Evolutionary conservation across 2,329 filamentous ascomycete species (phyloP).

Genomic region (Colletotrichum sp.): DNA sequence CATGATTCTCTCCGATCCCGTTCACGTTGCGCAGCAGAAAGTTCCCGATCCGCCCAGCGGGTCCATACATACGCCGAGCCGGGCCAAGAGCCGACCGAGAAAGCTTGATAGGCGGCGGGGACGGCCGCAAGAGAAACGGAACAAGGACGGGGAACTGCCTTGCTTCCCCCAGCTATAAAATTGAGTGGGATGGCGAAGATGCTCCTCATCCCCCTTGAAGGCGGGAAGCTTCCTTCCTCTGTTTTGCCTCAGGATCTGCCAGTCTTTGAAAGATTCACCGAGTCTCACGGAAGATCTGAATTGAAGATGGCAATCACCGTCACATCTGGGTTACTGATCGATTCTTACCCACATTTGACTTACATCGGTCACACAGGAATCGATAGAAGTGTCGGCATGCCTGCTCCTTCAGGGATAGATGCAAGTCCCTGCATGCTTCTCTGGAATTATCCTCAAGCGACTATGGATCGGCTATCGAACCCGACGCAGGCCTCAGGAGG

Average conservation of each 20-base stretch:
- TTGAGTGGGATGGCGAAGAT: background rate
- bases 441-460: background rate
- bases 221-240: background rate
- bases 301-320: background rate
- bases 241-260: background rate
- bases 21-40: background rate
- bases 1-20: background rate
- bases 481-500: background rate
- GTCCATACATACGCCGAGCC: background rate
- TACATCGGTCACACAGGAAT: background rate
- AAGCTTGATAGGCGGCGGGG: background rate
- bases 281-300: background rate
- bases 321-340: background rate
- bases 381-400: background rate
- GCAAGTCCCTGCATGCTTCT: background rate
- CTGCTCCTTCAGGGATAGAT: background rate
- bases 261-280: background rate
- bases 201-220: background rate
- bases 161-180: background rate
- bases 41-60: background rate
- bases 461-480: background rate
- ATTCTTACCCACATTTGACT: background rate
- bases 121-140: background rate
- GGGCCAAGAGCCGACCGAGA: slow-evolving; percentile 1
- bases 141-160: background rate